Percentiles rank a stretch among this genome's conserved stretches.
Conservation (phyloP, 495 filamentous ascomycete species). For the Apiosordaria backusii region DNA sequence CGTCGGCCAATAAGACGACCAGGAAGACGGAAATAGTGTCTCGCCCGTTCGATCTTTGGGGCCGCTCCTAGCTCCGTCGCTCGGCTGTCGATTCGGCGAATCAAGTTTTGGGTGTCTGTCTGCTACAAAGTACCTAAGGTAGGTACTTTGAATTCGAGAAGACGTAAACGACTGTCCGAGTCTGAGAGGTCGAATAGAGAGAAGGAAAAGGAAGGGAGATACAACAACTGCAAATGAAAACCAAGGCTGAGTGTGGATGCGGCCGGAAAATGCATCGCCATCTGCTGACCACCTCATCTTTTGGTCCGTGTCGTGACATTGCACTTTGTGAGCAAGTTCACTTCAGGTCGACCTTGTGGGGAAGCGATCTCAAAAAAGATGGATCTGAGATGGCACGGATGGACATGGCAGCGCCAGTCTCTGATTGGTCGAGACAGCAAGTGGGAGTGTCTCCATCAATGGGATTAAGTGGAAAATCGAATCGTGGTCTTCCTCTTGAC, state of each 20-base stretch:
- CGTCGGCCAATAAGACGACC: not conserved
- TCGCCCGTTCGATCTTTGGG: constrained; percentile 1
- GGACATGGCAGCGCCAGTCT: not conserved
- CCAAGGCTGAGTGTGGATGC: not conserved
- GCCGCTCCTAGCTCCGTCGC: not conserved
- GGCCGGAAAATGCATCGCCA: not conserved
- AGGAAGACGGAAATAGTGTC: not conserved
- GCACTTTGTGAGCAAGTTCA: not conserved
- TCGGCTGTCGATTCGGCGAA: constrained; percentile 2
- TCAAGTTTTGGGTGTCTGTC: not conserved
- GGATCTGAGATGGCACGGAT: not conserved
- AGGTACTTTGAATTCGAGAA: not conserved
- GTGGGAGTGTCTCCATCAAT: no score
- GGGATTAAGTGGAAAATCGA: not conserved
- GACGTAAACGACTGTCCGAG: not conserved
- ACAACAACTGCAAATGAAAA: not conserved
- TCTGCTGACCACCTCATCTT: not conserved
- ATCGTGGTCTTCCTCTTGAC: no score
- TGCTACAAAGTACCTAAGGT: not conserved
- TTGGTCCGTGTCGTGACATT: not conserved
- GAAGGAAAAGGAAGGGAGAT: not conserved
- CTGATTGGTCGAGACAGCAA: not conserved
- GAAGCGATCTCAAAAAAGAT: not conserved
- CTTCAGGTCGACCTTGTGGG: not conserved
- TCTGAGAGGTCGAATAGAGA: not conserved